Evolutionary conservation across 2,329 filamentous ascomycete genomes (phyloP).

Genomic region (Colletotrichum cordylinicola): DNA sequence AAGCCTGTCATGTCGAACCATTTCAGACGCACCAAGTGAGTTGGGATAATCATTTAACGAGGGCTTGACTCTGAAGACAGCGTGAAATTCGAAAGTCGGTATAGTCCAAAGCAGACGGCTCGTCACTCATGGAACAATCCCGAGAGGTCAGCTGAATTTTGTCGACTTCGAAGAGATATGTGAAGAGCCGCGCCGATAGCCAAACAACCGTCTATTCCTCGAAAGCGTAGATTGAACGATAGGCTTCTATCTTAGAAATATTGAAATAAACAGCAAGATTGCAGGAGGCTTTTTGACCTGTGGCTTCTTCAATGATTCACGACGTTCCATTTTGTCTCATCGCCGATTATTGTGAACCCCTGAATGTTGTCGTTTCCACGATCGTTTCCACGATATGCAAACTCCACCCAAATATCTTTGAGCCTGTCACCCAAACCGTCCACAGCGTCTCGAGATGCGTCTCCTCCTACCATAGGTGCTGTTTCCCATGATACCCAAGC

Average conservation of each 20-base stretch:
- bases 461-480: conserved; percentile 23
- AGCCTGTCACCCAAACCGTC: conserved; percentile 8
- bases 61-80: not conserved
- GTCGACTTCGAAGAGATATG: not conserved
- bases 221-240: not conserved
- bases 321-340: not conserved
- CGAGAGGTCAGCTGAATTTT: not conserved
- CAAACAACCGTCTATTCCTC: not conserved
- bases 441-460: not conserved
- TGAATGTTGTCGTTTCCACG: not conserved
- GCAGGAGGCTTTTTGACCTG: not conserved
- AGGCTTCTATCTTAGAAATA: not conserved
- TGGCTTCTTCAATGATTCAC: not conserved
- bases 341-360: not conserved
- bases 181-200: too few relatives aligned
- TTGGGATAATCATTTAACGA: not conserved
- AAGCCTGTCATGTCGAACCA: not conserved
- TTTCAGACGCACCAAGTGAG: not conserved
- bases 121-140: not conserved
- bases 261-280: not conserved
- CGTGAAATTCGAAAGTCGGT: not conserved
- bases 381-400: not conserved
- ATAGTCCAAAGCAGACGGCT: not conserved
- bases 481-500: conserved; percentile 23
- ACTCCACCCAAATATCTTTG: conserved; percentile 21